These are phyloP conservation scores for Microthyrium microscopicum DNA, from an alignment of 2,329 filamentous ascomycete species.

Conservation along the genomic window DNA sequence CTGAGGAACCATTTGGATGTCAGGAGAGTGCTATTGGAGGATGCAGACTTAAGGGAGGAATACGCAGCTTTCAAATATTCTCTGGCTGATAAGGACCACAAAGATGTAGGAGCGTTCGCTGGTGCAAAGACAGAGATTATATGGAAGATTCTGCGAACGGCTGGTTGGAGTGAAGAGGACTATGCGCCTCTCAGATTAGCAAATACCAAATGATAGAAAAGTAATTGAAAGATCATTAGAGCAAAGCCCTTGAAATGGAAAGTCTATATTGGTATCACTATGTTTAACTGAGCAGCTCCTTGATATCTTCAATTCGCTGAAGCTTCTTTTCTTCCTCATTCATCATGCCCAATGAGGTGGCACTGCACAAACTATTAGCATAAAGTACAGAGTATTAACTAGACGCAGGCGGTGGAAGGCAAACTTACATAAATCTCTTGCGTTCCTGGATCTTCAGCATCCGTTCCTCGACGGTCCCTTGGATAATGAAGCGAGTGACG, in stretches of 20 bases:
- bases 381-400: constrained; percentile 5
- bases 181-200: too few species aligned
- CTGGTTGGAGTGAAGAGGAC: too few species aligned
- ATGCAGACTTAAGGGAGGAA: too few species aligned
- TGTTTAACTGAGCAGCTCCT: constrained; percentile 63
- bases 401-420: neutral
- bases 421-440: constrained; percentile 83
- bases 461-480: constrained; percentile 81
- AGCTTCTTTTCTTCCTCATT: constrained; percentile 82
- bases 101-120: too few species aligned
- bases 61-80: too few species aligned
- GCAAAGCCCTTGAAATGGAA: too few species aligned
- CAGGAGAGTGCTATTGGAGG: constrained; percentile 18
- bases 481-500: constrained; percentile 77
- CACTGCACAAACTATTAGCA: constrained; percentile 40
- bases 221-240: too few species aligned
- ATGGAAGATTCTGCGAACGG: too few species aligned
- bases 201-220: too few species aligned
- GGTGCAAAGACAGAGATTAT: too few species aligned
- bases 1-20: constrained; percentile 23
- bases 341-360: constrained; percentile 90
- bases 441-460: constrained; percentile 89
- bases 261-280: too few species aligned
- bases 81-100: too few species aligned
- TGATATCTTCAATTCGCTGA: constrained; percentile 85